Evolutionary conservation across 2,329 filamentous ascomycete species (phyloP), one percentile per base, ranked within the genome.

Genomic region (Spiromastix sp.): DNA sequence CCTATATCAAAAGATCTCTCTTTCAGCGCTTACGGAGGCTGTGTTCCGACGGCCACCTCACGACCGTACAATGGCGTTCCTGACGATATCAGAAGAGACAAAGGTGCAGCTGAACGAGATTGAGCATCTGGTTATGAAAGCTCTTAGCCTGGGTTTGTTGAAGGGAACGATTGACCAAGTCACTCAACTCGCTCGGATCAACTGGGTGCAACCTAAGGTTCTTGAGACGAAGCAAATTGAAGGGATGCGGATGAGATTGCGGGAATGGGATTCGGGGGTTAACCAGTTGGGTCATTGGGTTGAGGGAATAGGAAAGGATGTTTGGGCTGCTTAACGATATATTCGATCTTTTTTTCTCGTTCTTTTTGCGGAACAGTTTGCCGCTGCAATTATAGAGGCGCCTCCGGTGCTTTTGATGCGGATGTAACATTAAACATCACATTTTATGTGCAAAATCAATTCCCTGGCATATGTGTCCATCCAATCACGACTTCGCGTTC

Each of bases 201-300:
- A 89, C 52, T 98, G 91, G 91, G 91, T 98, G 40, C 91, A 98
- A 67, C 91, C 91, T 15, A 96, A 96, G 73, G 87, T 98, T 20
- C 66, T 98, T 47, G 91, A 96, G 60, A 85, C 87, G 77, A 79
- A 77, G 61, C 91, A 96, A 68, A 94, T 98, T 50, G 84, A 82
- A 52, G 84, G 79, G 52, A 95, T 98, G 89, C 77, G 85, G 51
- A 71, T 77, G 54, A 72, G 91, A 49, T 64, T 98, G 54, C 79
- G 81, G 56, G 89, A 98, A 52, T 98, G 91, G 91, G 87, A 95
- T 58, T 79, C 81, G 33, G 94, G 86, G 56, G 89, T 98, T 45
- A 95, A 96, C 59, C 81, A 91, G 61, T 71, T 98, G 38, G 89
- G 89, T 44, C 91, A 93, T 66, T 96, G 87, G 86, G 94, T 96